Evolutionary conservation across 1,139 yeast genomes (phyloP).

Genomic region (Zygoascus hellenicus): DNA sequence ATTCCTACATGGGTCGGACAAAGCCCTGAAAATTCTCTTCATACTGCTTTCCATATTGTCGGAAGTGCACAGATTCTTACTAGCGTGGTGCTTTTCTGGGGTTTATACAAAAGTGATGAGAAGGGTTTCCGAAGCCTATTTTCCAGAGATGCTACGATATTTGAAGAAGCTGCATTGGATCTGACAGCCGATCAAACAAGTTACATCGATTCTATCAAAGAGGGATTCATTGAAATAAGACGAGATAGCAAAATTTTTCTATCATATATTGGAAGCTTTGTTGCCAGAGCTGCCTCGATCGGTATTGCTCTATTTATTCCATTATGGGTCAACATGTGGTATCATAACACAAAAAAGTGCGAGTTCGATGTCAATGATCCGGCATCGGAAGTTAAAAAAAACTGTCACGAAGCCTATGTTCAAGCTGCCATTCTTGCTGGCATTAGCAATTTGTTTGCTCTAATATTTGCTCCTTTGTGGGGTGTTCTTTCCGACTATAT

Average conservation of each 20-base stretch:
- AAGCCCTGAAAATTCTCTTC: slow-evolving; percentile 40
- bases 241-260: slow-evolving; percentile 37
- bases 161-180: slow-evolving; percentile 30
- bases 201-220: slow-evolving; percentile 39
- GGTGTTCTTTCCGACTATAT: slow-evolving; percentile 50
- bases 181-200: slow-evolving; percentile 12
- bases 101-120: slow-evolving; percentile 44
- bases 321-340: slow-evolving; percentile 54
- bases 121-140: slow-evolving; percentile 30
- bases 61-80: slow-evolving; percentile 41
- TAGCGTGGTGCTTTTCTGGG: slow-evolving; percentile 38
- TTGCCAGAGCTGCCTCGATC: slow-evolving; percentile 60
- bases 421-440: slow-evolving; percentile 67
- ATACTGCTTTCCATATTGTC: slow-evolving; percentile 45
- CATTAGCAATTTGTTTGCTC: slow-evolving; percentile 52
- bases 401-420: slow-evolving; percentile 59
- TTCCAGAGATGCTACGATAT: slow-evolving; percentile 22
- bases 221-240: slow-evolving; percentile 42
- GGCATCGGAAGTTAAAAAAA: slow-evolving; percentile 22
- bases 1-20: slow-evolving; percentile 49
- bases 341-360: slow-evolving; percentile 28
- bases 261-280: slow-evolving; percentile 58
- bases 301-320: slow-evolving; percentile 60
- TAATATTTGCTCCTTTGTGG: slow-evolving; percentile 58
- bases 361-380: slow-evolving; percentile 23